Evolutionary conservation across 2,329 filamentous ascomycete genomes (phyloP), one percentile per base, ranked within the genome.

Genomic region (Diaporthe humulicola): DNA sequence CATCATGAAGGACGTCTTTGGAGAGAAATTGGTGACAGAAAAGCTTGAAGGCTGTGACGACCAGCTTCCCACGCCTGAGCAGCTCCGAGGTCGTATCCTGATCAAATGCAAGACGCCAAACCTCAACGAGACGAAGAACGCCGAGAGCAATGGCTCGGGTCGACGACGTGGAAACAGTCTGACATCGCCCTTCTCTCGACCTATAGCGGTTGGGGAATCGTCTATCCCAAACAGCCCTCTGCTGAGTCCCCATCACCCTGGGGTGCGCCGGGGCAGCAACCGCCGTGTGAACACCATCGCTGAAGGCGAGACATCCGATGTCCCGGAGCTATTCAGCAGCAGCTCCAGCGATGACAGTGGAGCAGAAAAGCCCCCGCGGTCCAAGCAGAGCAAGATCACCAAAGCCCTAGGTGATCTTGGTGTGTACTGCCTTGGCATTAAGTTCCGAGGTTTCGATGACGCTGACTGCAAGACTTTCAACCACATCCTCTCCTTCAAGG

Each of bases 401-500:
- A 93, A 93, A 76, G 90, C 93, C 28, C 90, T 99, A 7, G 96
- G 96, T 22, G 93, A 94, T 50, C 90, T 99, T 14, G 97, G 95
- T 38, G 94, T 98, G 2, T 93, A 93, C 80, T 92, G 90, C 80
- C 88, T 88, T 10, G 91, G 91, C 0, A 86, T 98, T 83, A 98
- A 97, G 82, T 98, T 97, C 83, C 90, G 90, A 45, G 93, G 94
- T 56, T 98, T 98, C 81, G 91, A 93, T 73, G 90, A 90, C 17
- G 87, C 92, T 0, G 94, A 96, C 76, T 96, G 95, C 79, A 95
- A 95, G 85, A 91, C 91, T 56, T 97, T 92, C 86, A 98, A 98
- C 83, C 97, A 99, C 85, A 94, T 98, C 79, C 96, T 97, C 83
- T 98, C 97, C 0, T 95, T 98, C 85, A 95, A 95, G 82, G 97